Base-by-base conservation (phyloP, 352 stramenopile species). In the Phytophthora brassicae region DNA sequence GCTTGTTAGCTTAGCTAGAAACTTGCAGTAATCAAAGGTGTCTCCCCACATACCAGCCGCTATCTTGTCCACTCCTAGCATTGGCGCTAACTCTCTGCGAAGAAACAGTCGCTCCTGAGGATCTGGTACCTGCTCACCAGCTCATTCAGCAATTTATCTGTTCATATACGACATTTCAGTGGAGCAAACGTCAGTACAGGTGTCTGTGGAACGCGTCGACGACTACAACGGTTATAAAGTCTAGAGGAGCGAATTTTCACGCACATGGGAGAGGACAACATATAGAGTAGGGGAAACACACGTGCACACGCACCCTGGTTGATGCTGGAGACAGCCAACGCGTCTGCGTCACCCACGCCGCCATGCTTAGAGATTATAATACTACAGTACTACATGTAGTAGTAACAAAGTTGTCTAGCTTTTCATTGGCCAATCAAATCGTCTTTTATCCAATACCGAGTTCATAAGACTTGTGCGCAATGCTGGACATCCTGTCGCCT, bases 401-500 rank as follows among this genome's bases (percentile, higher is more conserved):
- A n/a, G n/a, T n/a, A n/a, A n/a, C n/a, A n/a, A n/a, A n/a, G n/a
- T n/a, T n/a, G n/a, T n/a, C n/a, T n/a, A n/a, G n/a, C n/a, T 9
- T 38, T 38, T 38, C 6, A 38, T 38, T 38, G 31, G 31, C 11
- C 31, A 38, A 38, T n/a, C n/a, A n/a, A n/a, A 38, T 38, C 16
- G 2, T 3, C 6, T 12, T 12, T 38, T 38, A 4, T 12, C 4
- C 31, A 38, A 13, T 38, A 38, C n/a, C n/a, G 2, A 44, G 41
- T 44, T 39, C 52, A 62, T 65, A 43, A 51, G 36, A 29, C 20
- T 17, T n/a, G n/a, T n/a, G n/a, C n/a, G 28, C 33, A 44, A 94
- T 95, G 86, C 72, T 95, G 42, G 86, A 95, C 68, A 77, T 94
- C 66, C 70, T 95, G 53, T 95, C 86, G 60, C 84, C n/a, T 51